These are phyloP conservation scores for Cladosporium sp. DNA, from an alignment of 2,329 filamentous ascomycete species.

Conservation along the genomic window DNA sequence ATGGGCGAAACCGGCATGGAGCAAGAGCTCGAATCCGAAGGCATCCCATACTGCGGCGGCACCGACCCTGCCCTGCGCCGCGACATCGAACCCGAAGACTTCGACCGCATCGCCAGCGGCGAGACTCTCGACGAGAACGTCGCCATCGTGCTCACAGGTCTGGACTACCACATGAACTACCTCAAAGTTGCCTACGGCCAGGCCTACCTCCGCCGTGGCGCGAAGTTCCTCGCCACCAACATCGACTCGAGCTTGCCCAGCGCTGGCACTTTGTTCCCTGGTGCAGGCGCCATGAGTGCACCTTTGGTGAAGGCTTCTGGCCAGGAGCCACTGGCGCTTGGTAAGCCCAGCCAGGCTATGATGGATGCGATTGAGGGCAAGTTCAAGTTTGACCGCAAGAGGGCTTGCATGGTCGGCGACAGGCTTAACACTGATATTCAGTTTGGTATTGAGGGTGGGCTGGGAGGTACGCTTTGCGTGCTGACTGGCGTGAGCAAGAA, in stretches of 20 bases:
- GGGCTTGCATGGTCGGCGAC: slow-evolving; percentile 95
- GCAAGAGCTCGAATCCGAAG: slow-evolving; percentile 78
- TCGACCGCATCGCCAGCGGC: slow-evolving; percentile 68
- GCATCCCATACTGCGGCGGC: slow-evolving; percentile 78
- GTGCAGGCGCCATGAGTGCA: slow-evolving; percentile 79
- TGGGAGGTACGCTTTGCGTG: slow-evolving; percentile 89
- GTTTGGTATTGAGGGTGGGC: slow-evolving; percentile 86
- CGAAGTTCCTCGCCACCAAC: slow-evolving; percentile 90
- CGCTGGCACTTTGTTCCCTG: slow-evolving; percentile 81
- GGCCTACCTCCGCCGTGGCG: slow-evolving; percentile 82
- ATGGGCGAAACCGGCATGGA: slow-evolving; percentile 91
- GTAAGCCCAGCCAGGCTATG: slow-evolving; percentile 98
- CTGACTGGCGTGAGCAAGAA: slow-evolving; percentile 87
- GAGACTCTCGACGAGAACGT: slow-evolving; percentile 85
- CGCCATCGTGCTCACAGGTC: slow-evolving; percentile 81
- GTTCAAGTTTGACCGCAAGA: slow-evolving; percentile 80
- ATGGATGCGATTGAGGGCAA: slow-evolving; percentile 98
- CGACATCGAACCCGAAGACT: slow-evolving; percentile 80
- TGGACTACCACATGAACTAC: slow-evolving; percentile 96
- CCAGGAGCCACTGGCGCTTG: slow-evolving; percentile 73
- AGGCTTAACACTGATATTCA: slow-evolving; percentile 92
- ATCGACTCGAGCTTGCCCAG: slow-evolving; percentile 86
- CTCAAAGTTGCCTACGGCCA: slow-evolving; percentile 82
- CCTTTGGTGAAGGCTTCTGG: slow-evolving; percentile 68
- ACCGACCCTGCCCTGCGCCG: slow-evolving; percentile 77